Base-by-base conservation (phyloP, 768 basidiomycete genomes). In the Tremella fuciformis region DNA sequence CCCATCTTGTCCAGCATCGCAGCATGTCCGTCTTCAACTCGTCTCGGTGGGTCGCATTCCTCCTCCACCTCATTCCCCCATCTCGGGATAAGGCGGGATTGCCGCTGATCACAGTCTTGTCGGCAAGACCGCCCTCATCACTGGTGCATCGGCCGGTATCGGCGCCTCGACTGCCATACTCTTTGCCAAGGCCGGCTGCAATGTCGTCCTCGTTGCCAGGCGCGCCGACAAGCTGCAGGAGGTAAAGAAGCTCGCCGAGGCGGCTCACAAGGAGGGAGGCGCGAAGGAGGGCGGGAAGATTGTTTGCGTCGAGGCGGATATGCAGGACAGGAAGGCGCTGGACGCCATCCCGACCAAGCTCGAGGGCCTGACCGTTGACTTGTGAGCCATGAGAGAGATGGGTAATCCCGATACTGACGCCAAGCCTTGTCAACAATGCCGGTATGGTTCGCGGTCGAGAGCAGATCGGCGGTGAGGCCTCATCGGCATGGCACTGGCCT, bases 181-280 rank as follows among this genome's bases (percentile, higher is more conserved):
- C 49, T 96, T 94, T 63, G 91, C 92, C 41, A 91, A 91, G 87
- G 89, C 85, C 42, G 92, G 92, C 42, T 85, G 89, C 25, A 93
- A 94, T 71, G 79, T 94, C 42, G 87, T 94, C 69, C 83, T 94
- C 42, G 80, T 88, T 15, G 91, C 91, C 49, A 84, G 92, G 51
- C 82, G 92, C 44, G 78, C 70, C 40, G 89, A 93, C 18, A 84
- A 83, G 29, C 81, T 96, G 47, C 81, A 84, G 62, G 78, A 78
- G n/a, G 87, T 92, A 44, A 81, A 83, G 29, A 84, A 85, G 54
- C 82, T 83, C 13, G 90, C 88, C 66, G 64, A 78, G 24, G 79
- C 80, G 18, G 90, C 88, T 15, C 86, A 89, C 78, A 84, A 85
- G 65, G 85, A 83, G 69, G 84, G 87, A 1, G 87, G 86, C 40